Conservation (phyloP, 371 early-diverging fungal genomes). For the Haplosporangium sp. region DNA sequence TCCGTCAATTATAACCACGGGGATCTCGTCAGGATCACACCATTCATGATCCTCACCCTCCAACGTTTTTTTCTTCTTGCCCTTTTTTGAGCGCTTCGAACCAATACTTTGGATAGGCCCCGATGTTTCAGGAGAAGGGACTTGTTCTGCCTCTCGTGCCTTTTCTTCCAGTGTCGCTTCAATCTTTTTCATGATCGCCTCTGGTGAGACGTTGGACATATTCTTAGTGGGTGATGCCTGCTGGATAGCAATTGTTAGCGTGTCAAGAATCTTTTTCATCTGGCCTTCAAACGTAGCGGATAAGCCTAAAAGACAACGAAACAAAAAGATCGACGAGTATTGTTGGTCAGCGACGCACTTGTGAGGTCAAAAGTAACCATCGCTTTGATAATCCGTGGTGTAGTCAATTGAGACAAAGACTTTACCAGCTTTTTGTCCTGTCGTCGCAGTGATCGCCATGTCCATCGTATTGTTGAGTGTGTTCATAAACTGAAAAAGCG, state of each 20-base stretch:
- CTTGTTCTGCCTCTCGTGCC: slow-evolving; percentile 55
- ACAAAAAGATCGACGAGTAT: too few relatives aligned
- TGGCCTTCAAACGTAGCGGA: slow-evolving; percentile 71
- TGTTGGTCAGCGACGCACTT: too few relatives aligned
- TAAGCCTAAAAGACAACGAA: slow-evolving; percentile 42
- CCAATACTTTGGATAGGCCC: slow-evolving; percentile 1
- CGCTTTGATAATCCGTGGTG: too few relatives aligned
- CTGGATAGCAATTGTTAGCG: slow-evolving; percentile 64
- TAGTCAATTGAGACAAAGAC: background rate
- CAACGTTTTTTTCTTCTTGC: slow-evolving; percentile 11
- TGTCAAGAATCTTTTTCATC: slow-evolving; percentile 70
- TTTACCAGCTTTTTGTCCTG: slow-evolving; percentile 86
- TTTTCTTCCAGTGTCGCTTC: slow-evolving; percentile 40
- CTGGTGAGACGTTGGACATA: slow-evolving; percentile 49
- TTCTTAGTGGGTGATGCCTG: slow-evolving; percentile 39
- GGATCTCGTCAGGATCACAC: slow-evolving; percentile 68
- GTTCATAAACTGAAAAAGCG: slow-evolving; percentile 83
- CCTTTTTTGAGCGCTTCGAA: background rate
- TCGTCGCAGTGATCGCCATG: slow-evolving; percentile 83
- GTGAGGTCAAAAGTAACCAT: too few relatives aligned
- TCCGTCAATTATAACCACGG: slow-evolving; percentile 90
- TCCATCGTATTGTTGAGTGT: slow-evolving; percentile 79
- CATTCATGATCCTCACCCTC: slow-evolving; percentile 35
- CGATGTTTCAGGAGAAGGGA: slow-evolving; percentile 20
- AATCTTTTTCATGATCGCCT: slow-evolving; percentile 54